Conservation (phyloP, 2,329 filamentous ascomycete species). For the Rhynchosporium graminicola region DNA sequence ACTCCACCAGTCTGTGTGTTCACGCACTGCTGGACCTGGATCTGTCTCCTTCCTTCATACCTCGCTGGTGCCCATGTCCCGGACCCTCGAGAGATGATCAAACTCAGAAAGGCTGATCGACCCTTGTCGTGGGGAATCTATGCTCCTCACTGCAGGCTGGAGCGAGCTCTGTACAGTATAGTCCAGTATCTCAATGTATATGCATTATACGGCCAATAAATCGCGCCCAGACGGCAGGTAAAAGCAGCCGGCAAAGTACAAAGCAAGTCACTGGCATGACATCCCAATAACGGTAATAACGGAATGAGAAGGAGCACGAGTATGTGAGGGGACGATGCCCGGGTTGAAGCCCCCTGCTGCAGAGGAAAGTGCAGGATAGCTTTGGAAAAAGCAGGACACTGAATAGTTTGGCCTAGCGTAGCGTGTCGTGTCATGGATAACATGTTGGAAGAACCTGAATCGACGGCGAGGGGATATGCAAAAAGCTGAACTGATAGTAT, state of each 20-base stretch:
- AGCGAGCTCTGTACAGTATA: constrained; percentile 2
- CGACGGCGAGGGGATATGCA: constrained; percentile 1
- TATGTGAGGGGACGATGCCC: not conserved
- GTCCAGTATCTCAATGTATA: constrained; percentile 6
- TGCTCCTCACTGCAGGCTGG: constrained; percentile 16
- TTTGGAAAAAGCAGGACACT: constrained; percentile 8
- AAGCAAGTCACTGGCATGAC: constrained; percentile 13
- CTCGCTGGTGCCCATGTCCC: not conserved
- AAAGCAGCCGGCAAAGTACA: constrained; percentile 7
- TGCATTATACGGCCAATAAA: constrained; percentile 2
- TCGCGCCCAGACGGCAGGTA: constrained; percentile 5
- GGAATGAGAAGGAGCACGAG: constrained; percentile 1
- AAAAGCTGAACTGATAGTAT: constrained; percentile 4
- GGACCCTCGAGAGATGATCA: not conserved
- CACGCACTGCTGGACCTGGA: not conserved
- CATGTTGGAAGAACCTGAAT: constrained; percentile 6
- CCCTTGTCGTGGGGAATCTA: constrained; percentile 7
- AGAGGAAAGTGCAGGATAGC: constrained; percentile 5
- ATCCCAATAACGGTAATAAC: constrained; percentile 15
- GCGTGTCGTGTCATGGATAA: not conserved
- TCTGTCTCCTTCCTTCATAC: not conserved
- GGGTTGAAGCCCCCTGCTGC: constrained; percentile 7
- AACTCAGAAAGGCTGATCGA: constrained; percentile 9
- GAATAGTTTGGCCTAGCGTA: too few relatives aligned
- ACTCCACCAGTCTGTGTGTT: not conserved